Evolutionary conservation across 2,329 filamentous ascomycete genomes (phyloP), one percentile per base, ranked within the genome.

Genomic region (Trichoderma harzianum): DNA sequence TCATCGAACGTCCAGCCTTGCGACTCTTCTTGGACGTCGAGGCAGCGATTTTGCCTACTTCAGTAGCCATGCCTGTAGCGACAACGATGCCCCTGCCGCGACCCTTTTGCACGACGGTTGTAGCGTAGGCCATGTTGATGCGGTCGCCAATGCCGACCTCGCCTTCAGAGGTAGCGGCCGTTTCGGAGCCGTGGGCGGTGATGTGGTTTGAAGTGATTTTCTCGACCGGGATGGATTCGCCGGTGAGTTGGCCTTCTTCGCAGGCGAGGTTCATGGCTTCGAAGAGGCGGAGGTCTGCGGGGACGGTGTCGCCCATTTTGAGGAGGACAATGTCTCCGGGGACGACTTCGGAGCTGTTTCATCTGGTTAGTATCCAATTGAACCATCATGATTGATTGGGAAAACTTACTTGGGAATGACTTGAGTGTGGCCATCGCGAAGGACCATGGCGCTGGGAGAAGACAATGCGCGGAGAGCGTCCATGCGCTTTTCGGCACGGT

Each of bases 261-360:
- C 92, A 93, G 73, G 90, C 89, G 60, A 94, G 86, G 79, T 96
- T 95, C 88, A 95, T 92, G 72, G 87, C 88, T 77, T 93, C 90
- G 75, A 92, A 86, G 24, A 91, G 80, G 69, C 91, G 89, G 53
- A 94, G 80, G 77, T 94, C 92, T 47, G 92, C 92, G 11, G 92
- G 92, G 53, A 94, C 87, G 5, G 91, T 92, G 79, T 93, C 92
- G 72, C 92, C 92, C 81, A 89, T 92, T 82, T 88, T 91, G 76
- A 91, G 84, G 47, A 87, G 82, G 72, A 91, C 84, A 71, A 94
- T 85, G 74, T 94, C 92, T 55, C 92, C 93, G n/a, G 90, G 90
- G 0, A 93, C 90, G 47, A 93, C 87, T 71, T 90, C 84, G 36
- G 87, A 84, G 77, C 87, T 90, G 61, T 57, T 24, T 7, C 3